A percentile compares a stretch with the other conserved stretches of the same genome.
Evolutionary conservation across 495 filamentous ascomycete genomes (phyloP).

Genomic region (Penicillium odoratum): DNA sequence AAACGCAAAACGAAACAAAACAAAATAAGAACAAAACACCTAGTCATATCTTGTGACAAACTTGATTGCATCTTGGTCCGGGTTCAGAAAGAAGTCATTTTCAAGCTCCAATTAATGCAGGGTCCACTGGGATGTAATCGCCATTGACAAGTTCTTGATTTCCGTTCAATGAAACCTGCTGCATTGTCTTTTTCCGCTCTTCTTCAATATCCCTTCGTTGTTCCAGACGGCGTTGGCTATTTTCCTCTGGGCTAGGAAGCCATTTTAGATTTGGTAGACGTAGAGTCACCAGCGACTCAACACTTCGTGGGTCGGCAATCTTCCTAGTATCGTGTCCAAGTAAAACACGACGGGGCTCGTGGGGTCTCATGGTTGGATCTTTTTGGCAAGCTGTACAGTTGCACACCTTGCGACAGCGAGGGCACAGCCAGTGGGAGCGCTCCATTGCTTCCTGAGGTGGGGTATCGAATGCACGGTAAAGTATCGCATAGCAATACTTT

Average conservation of each 20-base stretch:
- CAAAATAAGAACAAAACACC: background rate
- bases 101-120: background rate
- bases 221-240: constrained; percentile 25
- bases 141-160: background rate
- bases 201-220: background rate
- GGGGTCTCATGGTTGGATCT: constrained; percentile 60
- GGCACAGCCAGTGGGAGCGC: constrained; percentile 78
- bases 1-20: background rate
- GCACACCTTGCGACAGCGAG: constrained; percentile 79
- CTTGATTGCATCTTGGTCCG: background rate
- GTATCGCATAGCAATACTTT: constrained; percentile 82
- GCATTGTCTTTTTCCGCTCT: background rate
- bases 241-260: constrained; percentile 58
- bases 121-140: background rate
- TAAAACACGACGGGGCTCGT: constrained; percentile 77
- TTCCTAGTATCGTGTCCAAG: constrained; percentile 87
- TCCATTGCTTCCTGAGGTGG: constrained; percentile 79
- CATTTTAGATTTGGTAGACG: constrained; percentile 77
- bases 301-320: constrained; percentile 83
- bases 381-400: constrained; percentile 76
- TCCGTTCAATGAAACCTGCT: background rate
- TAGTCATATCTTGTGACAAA: too few relatives aligned
- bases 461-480: constrained; percentile 87
- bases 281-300: constrained; percentile 85
- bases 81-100: background rate